Percentiles rank a stretch among this genome's conserved stretches.
Evolutionary conservation across 805 yeast species (phyloP).

Genomic region (Priceomyces haplophilus): DNA sequence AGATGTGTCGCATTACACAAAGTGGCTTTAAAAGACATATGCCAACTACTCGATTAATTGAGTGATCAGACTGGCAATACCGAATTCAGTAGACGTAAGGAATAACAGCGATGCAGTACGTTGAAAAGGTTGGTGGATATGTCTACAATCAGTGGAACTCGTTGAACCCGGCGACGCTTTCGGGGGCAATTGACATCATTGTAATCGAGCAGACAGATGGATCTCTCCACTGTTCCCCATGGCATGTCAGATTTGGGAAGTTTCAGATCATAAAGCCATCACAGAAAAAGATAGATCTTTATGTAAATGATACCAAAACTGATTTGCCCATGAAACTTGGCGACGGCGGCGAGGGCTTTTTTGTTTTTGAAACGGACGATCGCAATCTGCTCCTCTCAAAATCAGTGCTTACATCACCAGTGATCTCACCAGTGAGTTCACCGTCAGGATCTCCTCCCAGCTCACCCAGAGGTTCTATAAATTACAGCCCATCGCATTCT

Average conservation of each 20-base stretch:
- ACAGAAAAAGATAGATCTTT: conserved; percentile 87
- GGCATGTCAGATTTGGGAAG: conserved; percentile 95
- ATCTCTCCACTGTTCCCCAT: conserved; percentile 84
- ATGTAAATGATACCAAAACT: conserved; percentile 77
- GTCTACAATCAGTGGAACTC: conserved; percentile 97
- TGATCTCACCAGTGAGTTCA: conserved; percentile 62
- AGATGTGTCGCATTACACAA: conserved; percentile 1
- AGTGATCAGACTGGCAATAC: not conserved
- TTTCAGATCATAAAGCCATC: conserved; percentile 90
- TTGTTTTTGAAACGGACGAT: conserved; percentile 83
- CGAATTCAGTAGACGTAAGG: not conserved
- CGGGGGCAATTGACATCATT: conserved; percentile 96
- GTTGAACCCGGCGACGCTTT: conserved; percentile 90
- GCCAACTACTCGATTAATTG: not conserved
- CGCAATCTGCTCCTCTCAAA: conserved; percentile 61
- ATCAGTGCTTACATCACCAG: conserved; percentile 83
- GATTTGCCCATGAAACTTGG: conserved; percentile 94
- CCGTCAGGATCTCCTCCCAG: conserved; percentile 45
- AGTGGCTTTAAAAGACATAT: not conserved
- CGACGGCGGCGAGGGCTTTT: conserved; percentile 97
- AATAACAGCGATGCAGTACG: conserved; percentile 73
- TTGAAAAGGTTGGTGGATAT: conserved; percentile 90
- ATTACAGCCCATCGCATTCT: conserved; percentile 6
- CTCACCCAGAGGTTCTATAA: conserved; percentile 14
- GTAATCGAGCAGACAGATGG: conserved; percentile 89